Evolutionary conservation across 208 protist genomes (phyloP).

Genomic region (Lotmaria passim): DNA sequence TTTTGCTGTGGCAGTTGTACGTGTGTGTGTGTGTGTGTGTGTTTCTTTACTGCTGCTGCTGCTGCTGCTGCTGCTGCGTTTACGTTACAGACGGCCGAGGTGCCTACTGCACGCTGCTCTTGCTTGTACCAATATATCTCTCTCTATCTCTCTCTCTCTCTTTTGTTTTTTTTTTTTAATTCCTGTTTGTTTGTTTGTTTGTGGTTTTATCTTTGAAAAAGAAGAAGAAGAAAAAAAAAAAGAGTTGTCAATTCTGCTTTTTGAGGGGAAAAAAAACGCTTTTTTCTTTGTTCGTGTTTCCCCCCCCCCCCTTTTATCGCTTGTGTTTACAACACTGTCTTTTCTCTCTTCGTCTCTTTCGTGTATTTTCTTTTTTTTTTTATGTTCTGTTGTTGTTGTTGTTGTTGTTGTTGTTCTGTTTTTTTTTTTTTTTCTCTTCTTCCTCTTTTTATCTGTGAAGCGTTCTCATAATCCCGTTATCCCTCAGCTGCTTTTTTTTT

Average conservation of each 20-base stretch:
- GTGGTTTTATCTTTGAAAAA: background rate
- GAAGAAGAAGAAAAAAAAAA: background rate
- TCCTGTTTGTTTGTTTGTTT: background rate
- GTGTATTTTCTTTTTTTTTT: background rate
- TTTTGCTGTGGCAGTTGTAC: background rate
- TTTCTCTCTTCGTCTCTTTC: too few relatives aligned
- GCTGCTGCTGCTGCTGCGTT: background rate
- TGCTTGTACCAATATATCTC: slow-evolving; percentile 22
- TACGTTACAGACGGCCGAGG: too few relatives aligned
- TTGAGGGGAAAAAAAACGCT: background rate
- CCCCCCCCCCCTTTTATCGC: too few relatives aligned
- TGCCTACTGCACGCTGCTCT: too few relatives aligned
- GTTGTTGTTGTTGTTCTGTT: background rate
- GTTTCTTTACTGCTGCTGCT: slow-evolving; percentile 10
- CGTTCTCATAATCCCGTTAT: too few relatives aligned
- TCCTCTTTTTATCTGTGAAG: background rate
- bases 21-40: slow-evolving; percentile 11
- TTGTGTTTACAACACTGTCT: too few relatives aligned
- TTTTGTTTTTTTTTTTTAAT: background rate
- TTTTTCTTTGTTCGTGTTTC: too few relatives aligned
- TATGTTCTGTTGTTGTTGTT: background rate
- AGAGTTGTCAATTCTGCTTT: background rate
- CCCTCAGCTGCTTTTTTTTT: too few relatives aligned
- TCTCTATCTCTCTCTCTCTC: slow-evolving; percentile 1
- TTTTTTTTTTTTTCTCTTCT: slow-evolving; percentile 14